Base-by-base conservation (phyloP, 495 filamentous ascomycete genomes). In the Letharia lupina region DNA sequence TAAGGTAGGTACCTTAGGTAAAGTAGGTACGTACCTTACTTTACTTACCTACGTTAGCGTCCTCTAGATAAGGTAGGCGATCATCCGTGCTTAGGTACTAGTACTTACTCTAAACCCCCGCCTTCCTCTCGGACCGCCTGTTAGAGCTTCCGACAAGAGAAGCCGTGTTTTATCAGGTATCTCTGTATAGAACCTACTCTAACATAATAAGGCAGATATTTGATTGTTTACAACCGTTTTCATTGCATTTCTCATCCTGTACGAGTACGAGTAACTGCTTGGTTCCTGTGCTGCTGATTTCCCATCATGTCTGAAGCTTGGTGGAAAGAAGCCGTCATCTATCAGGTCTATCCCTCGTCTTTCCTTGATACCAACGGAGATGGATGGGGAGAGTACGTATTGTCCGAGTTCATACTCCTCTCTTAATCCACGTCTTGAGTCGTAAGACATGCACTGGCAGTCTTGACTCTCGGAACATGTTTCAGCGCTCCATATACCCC, bases 301-400 rank as follows among this genome's bases (percentile, higher is more conserved):
- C 47, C n/a, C n/a, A 62, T 31, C 7, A 70, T 70, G 70, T 48
- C 65, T 15, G 60, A 68, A 37, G 23, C 50, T 40, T 75, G 73
- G 73, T 75, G 73, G 73, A 67, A 75, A 65, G 70, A 73, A 66
- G 68, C 70, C 28, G 70, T 72, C 15, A 68, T 75, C 28, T 75
- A 75, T 61, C 73, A 75, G 63, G 80, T 87, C 39, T 87, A 84
- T 70, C 83, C 84, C 9, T 77, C 83, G n/a, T 80, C 77, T 41
- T 89, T 87, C 75, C 76, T 80, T 35, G 87, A 89, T 74, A 82
- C 80, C 54, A 85, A 88, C 67, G 76, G 74, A 33, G 85, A 88
- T 69, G 87, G 87, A 15, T 77, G 83, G 67, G 86, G 87, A 28
- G 85, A 89, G 54, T 57, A 57, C 7, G 54, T 20, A 0, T 9